Conservation (phyloP, 2,329 filamentous ascomycete genomes). For the Escovopsis sp. region DNA sequence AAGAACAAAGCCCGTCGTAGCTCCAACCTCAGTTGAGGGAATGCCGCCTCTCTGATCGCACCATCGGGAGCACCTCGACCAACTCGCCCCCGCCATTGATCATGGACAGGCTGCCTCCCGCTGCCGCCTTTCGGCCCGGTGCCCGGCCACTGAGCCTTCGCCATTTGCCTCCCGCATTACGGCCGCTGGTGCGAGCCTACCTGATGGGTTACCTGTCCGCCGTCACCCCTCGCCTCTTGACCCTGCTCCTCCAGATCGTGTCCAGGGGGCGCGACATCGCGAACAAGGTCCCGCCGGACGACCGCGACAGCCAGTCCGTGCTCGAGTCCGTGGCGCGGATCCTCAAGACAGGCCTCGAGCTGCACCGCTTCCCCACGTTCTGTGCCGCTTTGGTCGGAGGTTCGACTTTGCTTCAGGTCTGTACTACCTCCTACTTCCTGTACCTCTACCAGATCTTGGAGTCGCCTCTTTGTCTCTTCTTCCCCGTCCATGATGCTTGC, state of each 20-base stretch:
- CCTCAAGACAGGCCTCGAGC: conserved; percentile 36
- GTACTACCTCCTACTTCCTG: too few relatives aligned
- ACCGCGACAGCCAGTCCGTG: conserved; percentile 18
- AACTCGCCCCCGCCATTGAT: background rate
- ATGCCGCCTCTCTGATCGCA: background rate
- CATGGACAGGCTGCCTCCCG: conserved; percentile 1
- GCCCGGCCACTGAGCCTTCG: conserved; percentile 10
- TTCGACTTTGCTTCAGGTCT: conserved; percentile 45
- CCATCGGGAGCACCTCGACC: background rate
- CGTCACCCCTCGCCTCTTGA: conserved; percentile 41
- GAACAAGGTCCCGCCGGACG: conserved; percentile 14
- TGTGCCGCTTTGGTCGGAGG: conserved; percentile 47
- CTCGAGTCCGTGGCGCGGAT: conserved; percentile 22
- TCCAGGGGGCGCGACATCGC: conserved; percentile 20
- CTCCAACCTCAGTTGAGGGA: too few relatives aligned
- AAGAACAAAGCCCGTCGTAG: background rate
- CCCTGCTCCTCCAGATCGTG: conserved; percentile 36
- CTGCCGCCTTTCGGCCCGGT: conserved; percentile 2
- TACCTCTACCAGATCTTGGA: too few relatives aligned
- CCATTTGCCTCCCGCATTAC: conserved; percentile 33
- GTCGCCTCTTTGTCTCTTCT: too few relatives aligned
- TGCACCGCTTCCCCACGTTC: conserved; percentile 45
- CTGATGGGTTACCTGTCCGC: conserved; percentile 45
- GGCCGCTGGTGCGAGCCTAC: conserved; percentile 45
- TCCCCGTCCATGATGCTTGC: too few relatives aligned